Conservation (phyloP, 805 yeast species). For the Hanseniaspora guilliermondii region DNA sequence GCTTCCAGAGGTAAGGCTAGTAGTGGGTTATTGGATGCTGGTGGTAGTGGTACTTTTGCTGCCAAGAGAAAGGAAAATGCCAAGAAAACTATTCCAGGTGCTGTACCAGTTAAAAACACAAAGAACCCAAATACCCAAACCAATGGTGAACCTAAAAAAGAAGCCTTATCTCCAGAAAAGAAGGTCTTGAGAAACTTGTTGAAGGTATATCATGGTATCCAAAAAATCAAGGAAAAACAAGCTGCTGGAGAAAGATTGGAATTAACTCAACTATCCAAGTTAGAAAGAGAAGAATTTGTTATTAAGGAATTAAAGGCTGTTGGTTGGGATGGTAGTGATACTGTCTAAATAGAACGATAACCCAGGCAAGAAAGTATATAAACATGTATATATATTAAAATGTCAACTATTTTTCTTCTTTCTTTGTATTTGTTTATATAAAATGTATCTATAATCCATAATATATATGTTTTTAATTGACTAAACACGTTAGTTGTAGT, state of each 20-base stretch:
- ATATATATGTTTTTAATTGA: too few species aligned
- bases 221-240: constrained; percentile 73
- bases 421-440: too few species aligned
- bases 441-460: too few species aligned
- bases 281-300: constrained; percentile 72
- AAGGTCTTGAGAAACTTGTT: constrained; percentile 81
- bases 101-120: constrained; percentile 36
- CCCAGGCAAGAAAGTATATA: too few species aligned
- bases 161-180: constrained; percentile 55
- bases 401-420: too few species aligned
- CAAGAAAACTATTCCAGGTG: constrained; percentile 16
- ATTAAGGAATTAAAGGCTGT: constrained; percentile 58
- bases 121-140: constrained; percentile 14
- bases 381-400: neutral
- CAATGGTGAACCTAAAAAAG: constrained; percentile 15
- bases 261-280: constrained; percentile 84
- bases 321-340: constrained; percentile 48
- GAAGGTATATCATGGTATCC: constrained; percentile 93
- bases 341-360: too few species aligned
- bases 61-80: constrained; percentile 24
- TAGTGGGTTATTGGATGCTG: constrained; percentile 85
- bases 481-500: too few species aligned
- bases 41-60: constrained; percentile 45
- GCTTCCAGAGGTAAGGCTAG: constrained; percentile 29
- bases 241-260: constrained; percentile 74